These are phyloP conservation scores for Melastoma malabathricum DNA, from an alignment of 345 rosid species.

Conservation along the genomic window DNA sequence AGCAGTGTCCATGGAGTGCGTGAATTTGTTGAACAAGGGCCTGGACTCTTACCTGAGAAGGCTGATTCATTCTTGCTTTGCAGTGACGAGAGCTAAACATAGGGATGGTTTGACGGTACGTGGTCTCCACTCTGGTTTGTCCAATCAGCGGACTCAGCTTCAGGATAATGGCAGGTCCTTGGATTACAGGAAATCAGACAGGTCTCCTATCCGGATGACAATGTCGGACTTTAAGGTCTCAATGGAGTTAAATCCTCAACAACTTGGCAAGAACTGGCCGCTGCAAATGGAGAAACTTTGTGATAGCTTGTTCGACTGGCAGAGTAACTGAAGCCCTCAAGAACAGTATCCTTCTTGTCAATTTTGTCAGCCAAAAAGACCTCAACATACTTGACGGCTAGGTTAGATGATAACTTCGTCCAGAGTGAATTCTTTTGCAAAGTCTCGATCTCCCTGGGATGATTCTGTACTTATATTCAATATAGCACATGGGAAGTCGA, in stretches of 20 bases:
- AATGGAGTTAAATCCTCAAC: constrained; percentile 35
- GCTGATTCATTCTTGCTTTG: constrained; percentile 30
- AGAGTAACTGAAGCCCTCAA: constrained; percentile 5
- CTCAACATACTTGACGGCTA: constrained; percentile 4
- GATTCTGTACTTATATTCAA: constrained; percentile 6
- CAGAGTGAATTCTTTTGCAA: not conserved
- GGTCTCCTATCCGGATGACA: constrained; percentile 4
- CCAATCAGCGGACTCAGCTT: constrained; percentile 10
- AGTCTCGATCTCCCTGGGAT: constrained; percentile 7
- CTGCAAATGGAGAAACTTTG: constrained; percentile 33
- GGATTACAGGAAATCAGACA: constrained; percentile 3
- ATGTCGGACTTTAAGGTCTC: constrained; percentile 22
- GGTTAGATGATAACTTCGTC: constrained; percentile 2
- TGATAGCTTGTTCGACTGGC: constrained; percentile 11
- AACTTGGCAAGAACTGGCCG: constrained; percentile 40
- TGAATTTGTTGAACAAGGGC: constrained; percentile 21
- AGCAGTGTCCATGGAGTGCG: constrained; percentile 28
- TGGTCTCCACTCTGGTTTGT: constrained; percentile 8
- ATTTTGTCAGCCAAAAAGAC: constrained; percentile 8
- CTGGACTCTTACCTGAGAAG: constrained; percentile 28
- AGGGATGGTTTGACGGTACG: constrained; percentile 9
- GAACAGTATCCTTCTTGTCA: constrained; percentile 1
- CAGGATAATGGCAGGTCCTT: constrained; percentile 8
- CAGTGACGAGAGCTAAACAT: constrained; percentile 15
- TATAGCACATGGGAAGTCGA: not conserved